These are phyloP conservation scores for Seiridium unicorne DNA, from an alignment of 2,329 filamentous ascomycete genomes.

Conservation along the genomic window DNA sequence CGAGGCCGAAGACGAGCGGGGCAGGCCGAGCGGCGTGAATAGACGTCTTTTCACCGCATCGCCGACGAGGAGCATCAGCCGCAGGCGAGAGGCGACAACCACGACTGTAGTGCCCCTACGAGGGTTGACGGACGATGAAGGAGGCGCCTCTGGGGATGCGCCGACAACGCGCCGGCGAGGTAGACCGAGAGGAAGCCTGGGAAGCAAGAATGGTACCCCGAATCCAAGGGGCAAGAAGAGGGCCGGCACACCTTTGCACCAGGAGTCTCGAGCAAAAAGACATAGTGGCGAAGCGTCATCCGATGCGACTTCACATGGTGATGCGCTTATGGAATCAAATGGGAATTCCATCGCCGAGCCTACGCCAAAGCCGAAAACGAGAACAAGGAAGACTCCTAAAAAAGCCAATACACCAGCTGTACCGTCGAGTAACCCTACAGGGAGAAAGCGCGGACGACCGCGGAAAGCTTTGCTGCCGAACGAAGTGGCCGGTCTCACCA, in stretches of 20 bases:
- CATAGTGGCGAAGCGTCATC: slow-evolving; percentile 25
- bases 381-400: slow-evolving; percentile 24
- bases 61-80: slow-evolving; percentile 34
- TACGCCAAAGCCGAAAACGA: slow-evolving; percentile 32
- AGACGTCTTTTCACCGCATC: slow-evolving; percentile 37
- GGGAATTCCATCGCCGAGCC: slow-evolving; percentile 20
- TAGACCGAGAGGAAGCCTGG: slow-evolving; percentile 32
- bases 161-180: slow-evolving; percentile 28
- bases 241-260: slow-evolving; percentile 42
- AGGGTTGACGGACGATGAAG: slow-evolving; percentile 41
- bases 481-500: slow-evolving; percentile 17
- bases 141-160: slow-evolving; percentile 6
- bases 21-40: slow-evolving; percentile 24
- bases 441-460: slow-evolving; percentile 29
- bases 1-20: slow-evolving; percentile 40
- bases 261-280: slow-evolving; percentile 31
- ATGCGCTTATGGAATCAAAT: slow-evolving; percentile 18
- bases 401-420: slow-evolving; percentile 15
- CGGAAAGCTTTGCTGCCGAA: slow-evolving; percentile 24
- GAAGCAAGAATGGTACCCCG: slow-evolving; percentile 52
- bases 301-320: slow-evolving; percentile 20
- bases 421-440: slow-evolving; percentile 23
- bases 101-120: slow-evolving; percentile 51
- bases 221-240: slow-evolving; percentile 45
- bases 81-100: slow-evolving; percentile 36